A percentile compares a stretch with the other conserved stretches of the same genome.
phyloP scores from a whole-genome alignment of 331 rosid species.

The Quercus phellos region DNA sequence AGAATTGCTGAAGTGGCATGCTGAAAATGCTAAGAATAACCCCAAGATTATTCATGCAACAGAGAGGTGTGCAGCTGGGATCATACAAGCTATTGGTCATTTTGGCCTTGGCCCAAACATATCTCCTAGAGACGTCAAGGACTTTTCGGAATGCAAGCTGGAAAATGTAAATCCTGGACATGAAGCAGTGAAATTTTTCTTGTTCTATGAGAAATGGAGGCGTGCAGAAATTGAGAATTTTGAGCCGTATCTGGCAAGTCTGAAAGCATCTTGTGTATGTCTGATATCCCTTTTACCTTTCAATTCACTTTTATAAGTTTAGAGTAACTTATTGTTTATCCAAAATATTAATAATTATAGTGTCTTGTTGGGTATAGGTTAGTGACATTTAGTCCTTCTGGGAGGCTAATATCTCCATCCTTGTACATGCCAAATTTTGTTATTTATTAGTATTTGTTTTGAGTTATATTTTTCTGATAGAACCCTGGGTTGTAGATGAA shows the following conservation, averaged over 20 bases:
- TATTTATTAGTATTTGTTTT: neutral
- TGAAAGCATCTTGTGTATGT: slow-evolving; percentile 59
- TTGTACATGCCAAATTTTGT: neutral
- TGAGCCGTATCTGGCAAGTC: slow-evolving; percentile 41
- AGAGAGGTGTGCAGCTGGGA: slow-evolving; percentile 95
- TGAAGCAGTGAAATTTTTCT: slow-evolving; percentile 52
- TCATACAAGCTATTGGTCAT: slow-evolving; percentile 88
- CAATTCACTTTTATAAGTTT: neutral
- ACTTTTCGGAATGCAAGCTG: slow-evolving; percentile 24
- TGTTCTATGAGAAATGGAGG: slow-evolving; percentile 80
- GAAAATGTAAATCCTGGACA: slow-evolving; percentile 39
- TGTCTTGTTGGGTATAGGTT: neutral
- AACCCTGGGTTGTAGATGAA: neutral
- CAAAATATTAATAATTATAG: neutral
- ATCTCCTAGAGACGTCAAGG: slow-evolving; percentile 71
- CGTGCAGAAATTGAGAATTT: slow-evolving; percentile 72
- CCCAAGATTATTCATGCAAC: slow-evolving; percentile 83
- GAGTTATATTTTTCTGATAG: neutral
- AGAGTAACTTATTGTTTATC: neutral
- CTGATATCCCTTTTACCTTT: slow-evolving; percentile 22
- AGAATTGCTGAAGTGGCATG: slow-evolving; percentile 89
- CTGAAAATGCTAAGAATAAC: slow-evolving; percentile 74
- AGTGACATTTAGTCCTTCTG: neutral
- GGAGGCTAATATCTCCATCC: neutral
- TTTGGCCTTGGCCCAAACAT: slow-evolving; percentile 68